Base-by-base conservation (phyloP, 2,329 filamentous ascomycete genomes). In the Coniochaeta prunicola region DNA sequence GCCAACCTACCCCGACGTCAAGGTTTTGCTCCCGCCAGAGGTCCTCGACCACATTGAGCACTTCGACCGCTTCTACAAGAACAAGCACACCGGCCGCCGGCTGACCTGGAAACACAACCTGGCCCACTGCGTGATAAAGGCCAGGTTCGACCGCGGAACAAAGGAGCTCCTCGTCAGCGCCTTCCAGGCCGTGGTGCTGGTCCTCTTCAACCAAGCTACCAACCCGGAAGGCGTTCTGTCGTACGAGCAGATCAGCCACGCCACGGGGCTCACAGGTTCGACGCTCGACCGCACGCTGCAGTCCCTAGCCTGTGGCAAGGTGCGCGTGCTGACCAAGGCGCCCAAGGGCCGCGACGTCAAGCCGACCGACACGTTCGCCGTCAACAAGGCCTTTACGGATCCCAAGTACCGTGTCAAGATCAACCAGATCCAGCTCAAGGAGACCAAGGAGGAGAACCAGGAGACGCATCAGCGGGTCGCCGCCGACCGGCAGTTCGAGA, bases 341-440 rank as follows among this genome's bases (percentile, higher is more conserved):
- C 94, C 94, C 36, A 92, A 90, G 72, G 88, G 90, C 57, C 85
- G 87, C 58, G 92, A 99, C 0, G 86, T 99, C 64, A 82, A 83
- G 60, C 69, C 78, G 0, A 90, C 84, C 0, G 96, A 99, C 74
- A 90, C 87, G 0, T 99, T 99, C 68, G 85, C 84, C 0, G 87
- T 96, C 68, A 97, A 97, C 75, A 74, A 81, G 50, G 71, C 71
- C 17, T 99, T 99, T 73, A 77, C 77, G 2, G 89, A 97, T 69
- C 82, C 87, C 21, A 96, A 94, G 73, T 89, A 90, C 73, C 86
- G 92, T 59, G 87, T 99, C 76, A 99, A 99, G 78, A 97, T 99
- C 78, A 99, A 97, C 76, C 93, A 97, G 74, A 94, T 99, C 66
- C 94, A 99, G 74, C 83, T 97, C 56, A 96, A 94, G 75, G 94